phyloP scores from a whole-genome alignment of 2,329 filamentous ascomycete genomes.

The Trichophaea hybrida region DNA sequence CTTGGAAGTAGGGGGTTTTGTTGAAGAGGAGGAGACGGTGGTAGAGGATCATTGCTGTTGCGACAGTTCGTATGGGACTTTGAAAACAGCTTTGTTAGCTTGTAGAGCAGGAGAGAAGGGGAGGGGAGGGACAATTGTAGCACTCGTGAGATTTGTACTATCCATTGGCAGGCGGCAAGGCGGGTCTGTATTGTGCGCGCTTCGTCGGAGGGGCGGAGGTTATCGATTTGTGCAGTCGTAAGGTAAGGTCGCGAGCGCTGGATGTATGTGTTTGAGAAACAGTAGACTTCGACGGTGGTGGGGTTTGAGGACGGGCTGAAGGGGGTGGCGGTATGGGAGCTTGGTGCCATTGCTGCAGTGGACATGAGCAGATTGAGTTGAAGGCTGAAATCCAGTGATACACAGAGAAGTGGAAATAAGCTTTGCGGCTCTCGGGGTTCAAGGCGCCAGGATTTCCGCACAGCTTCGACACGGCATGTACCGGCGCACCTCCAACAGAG shows the following conservation, averaged over 20 bases:
- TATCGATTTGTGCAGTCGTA: slow-evolving; percentile 65
- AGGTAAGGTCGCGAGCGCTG: slow-evolving; percentile 48
- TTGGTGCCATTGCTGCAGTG: not conserved
- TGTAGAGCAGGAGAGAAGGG: not conserved
- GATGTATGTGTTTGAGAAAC: slow-evolving; percentile 22
- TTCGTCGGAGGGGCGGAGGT: slow-evolving; percentile 54
- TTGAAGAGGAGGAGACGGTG: slow-evolving; percentile 84
- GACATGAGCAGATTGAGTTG: no score
- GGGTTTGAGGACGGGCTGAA: slow-evolving; percentile 12
- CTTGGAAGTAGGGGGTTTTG: slow-evolving; percentile 10
- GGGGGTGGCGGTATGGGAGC: slow-evolving; percentile 10
- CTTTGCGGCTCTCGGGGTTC: not conserved
- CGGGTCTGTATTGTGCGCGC: slow-evolving; percentile 67
- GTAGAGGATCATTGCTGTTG: slow-evolving; percentile 82
- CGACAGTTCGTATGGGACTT: slow-evolving; percentile 79
- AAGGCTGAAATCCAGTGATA: no score
- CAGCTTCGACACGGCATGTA: not conserved
- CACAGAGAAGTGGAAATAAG: not conserved
- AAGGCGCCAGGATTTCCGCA: no score
- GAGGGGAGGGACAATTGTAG: slow-evolving; percentile 53
- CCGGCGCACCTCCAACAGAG: not conserved
- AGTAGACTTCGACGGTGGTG: slow-evolving; percentile 9
- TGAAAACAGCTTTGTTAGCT: not conserved
- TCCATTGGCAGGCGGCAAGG: slow-evolving; percentile 74
- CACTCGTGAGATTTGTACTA: slow-evolving; percentile 66